Conservation (phyloP, 768 basidiomycete species). For the Suillus clintonianus region DNA sequence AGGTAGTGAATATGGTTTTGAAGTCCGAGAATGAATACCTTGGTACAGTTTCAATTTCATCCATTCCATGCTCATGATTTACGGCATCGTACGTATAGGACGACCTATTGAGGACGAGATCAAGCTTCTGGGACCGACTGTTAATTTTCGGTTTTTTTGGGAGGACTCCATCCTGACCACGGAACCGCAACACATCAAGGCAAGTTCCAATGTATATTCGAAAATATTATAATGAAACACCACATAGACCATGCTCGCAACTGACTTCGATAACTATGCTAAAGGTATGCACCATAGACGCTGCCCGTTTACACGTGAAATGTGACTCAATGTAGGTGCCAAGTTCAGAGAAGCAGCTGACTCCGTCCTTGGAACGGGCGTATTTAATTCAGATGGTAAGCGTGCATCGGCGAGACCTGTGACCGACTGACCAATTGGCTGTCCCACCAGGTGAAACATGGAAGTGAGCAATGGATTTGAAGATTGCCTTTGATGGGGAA, state of each 20-base stretch:
- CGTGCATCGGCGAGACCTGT: background rate
- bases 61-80: background rate
- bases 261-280: constrained; percentile 43
- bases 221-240: background rate
- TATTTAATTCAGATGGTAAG: constrained; percentile 57
- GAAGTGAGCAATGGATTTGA: constrained; percentile 47
- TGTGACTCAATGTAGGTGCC: constrained; percentile 24
- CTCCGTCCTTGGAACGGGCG: constrained; percentile 48
- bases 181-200: constrained; percentile 51
- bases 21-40: constrained; percentile 34
- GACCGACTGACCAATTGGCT: constrained; percentile 6
- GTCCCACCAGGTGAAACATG: constrained; percentile 57
- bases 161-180: constrained; percentile 49
- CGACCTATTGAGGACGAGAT: constrained; percentile 22
- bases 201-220: constrained; percentile 1
- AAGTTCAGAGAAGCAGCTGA: constrained; percentile 31
- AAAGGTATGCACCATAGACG: constrained; percentile 35
- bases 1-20: constrained; percentile 21
- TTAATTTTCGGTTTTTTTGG: constrained; percentile 53
- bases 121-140: constrained; percentile 22
- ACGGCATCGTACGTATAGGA: constrained; percentile 16
- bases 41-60: constrained; percentile 21
- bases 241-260: constrained; percentile 40
- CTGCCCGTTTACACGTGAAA: background rate
- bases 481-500: background rate